These are phyloP conservation scores for Naganishia onofrii DNA, from an alignment of 768 basidiomycete genomes.

Conservation along the genomic window DNA sequence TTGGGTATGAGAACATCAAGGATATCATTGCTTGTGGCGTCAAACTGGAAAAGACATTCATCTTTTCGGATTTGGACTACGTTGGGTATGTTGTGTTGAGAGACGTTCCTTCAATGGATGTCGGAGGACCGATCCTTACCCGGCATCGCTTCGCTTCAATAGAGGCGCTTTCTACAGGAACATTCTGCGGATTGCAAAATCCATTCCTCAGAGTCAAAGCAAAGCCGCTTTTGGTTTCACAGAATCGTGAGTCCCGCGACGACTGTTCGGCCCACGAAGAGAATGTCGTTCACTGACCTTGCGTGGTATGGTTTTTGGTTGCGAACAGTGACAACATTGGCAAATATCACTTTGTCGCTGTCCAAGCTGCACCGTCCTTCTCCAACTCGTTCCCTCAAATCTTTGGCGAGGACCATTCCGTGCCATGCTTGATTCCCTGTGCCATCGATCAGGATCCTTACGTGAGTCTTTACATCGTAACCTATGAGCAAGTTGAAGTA, in stretches of 20 bases:
- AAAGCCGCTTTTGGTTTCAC: constrained; percentile 95
- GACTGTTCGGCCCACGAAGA: too few relatives aligned
- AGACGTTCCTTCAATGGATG: background rate
- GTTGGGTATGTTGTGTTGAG: constrained; percentile 58
- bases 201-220: constrained; percentile 88
- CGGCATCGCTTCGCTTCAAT: background rate
- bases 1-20: constrained; percentile 79
- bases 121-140: background rate
- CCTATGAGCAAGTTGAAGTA: background rate
- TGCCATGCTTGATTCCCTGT: constrained; percentile 93
- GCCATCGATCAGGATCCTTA: constrained; percentile 79
- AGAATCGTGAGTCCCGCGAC: constrained; percentile 69
- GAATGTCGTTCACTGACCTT: background rate
- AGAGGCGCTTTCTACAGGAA: constrained; percentile 91
- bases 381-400: constrained; percentile 98
- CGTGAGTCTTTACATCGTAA: constrained; percentile 34
- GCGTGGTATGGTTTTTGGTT: background rate
- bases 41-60: constrained; percentile 86
- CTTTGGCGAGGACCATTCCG: constrained; percentile 74
- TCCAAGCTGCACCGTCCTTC: constrained; percentile 95
- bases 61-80: constrained; percentile 87
- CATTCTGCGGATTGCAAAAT: constrained; percentile 83
- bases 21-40: constrained; percentile 98
- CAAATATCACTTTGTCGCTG: constrained; percentile 90
- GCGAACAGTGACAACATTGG: constrained; percentile 85